phyloP scores from a whole-genome alignment of 2,329 filamentous ascomycete species.

The Amylocarpus encephaloides region DNA sequence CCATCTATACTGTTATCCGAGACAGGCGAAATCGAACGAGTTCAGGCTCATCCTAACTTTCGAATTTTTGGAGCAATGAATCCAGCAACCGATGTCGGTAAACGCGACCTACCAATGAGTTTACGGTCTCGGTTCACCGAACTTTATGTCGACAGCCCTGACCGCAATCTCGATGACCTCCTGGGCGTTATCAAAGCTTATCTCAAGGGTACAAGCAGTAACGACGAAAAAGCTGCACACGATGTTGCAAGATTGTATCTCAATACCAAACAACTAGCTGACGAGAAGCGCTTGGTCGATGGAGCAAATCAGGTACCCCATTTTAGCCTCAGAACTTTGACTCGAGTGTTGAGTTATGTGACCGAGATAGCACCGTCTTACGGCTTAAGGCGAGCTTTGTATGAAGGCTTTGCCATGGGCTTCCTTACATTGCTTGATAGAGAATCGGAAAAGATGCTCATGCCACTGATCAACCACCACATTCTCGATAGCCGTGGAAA shows the following conservation, averaged over 20 bases:
- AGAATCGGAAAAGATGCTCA: conserved; percentile 71
- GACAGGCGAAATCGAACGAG: conserved; percentile 84
- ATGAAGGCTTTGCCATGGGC: conserved; percentile 96
- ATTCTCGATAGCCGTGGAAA: conserved; percentile 67
- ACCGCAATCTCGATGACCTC: conserved; percentile 79
- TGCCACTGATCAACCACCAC: conserved; percentile 74
- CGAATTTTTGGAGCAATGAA: conserved; percentile 99
- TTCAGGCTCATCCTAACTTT: conserved; percentile 86
- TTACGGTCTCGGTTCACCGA: conserved; percentile 92
- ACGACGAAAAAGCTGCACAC: conserved; percentile 66
- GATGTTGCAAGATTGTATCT: conserved; percentile 86
- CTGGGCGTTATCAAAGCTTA: conserved; percentile 85
- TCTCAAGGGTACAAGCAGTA: conserved; percentile 63
- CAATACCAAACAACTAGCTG: conserved; percentile 74
- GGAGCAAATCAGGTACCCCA: conserved; percentile 94
- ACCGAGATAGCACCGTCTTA: conserved; percentile 78
- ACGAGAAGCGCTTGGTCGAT: conserved; percentile 81
- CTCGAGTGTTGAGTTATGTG: conserved; percentile 82
- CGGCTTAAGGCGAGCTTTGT: conserved; percentile 77
- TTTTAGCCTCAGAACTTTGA: conserved; percentile 92
- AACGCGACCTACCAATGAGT: conserved; percentile 84
- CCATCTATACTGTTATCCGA: conserved; percentile 89
- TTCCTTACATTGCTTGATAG: conserved; percentile 85
- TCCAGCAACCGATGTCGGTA: conserved; percentile 93
- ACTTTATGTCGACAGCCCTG: conserved; percentile 86